These are phyloP conservation scores for Salicornia ramosissima DNA, from an alignment of 148 eudicot genomes.

Conservation along the genomic window DNA sequence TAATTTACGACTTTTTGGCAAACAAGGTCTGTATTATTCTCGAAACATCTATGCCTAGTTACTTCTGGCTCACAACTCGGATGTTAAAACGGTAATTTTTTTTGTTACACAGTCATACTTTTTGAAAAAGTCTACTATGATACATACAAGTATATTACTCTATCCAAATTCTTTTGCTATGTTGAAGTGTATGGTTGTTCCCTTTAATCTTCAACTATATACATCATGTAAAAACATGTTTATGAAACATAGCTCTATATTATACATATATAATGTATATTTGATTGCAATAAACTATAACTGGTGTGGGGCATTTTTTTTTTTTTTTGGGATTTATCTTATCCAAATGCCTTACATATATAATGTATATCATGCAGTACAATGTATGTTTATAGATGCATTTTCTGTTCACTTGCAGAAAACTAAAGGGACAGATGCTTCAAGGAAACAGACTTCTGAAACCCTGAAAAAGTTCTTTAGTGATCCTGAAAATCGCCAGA, in stretches of 20 bases:
- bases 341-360: conserved; percentile 1
- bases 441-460: conserved; percentile 84
- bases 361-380: neutral
- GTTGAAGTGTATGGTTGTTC: too few species aligned
- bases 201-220: too few species aligned
- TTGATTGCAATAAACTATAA: neutral
- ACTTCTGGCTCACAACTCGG: too few species aligned
- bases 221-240: too few species aligned
- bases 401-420: conserved; percentile 37
- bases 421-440: conserved; percentile 63
- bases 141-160: too few species aligned
- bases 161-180: too few species aligned
- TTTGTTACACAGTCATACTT: too few species aligned
- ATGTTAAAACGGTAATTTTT: too few species aligned
- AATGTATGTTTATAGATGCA: neutral
- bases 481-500: conserved; percentile 85
- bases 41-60: too few species aligned
- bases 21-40: neutral
- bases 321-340: neutral
- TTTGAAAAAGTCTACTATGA: too few species aligned
- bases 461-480: conserved; percentile 71
- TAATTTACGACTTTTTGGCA: neutral
- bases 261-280: neutral
- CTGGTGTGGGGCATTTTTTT: neutral
- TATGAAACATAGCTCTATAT: too few species aligned